phyloP scores from a whole-genome alignment of 495 filamentous ascomycete species.

The Venustampulla echinocandica region DNA sequence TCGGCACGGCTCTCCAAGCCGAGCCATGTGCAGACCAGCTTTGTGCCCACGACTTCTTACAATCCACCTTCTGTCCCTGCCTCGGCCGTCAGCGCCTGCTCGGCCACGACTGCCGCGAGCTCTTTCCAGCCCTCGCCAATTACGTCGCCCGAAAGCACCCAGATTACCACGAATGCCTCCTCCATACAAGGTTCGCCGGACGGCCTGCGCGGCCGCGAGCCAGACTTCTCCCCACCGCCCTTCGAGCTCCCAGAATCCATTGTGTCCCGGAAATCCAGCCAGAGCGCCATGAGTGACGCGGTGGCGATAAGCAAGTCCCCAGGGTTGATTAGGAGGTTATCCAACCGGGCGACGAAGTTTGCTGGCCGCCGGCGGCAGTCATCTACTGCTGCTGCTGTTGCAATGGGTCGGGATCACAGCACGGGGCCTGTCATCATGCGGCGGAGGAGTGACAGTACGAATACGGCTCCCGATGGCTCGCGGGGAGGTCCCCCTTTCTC shows the following conservation, averaged over 20 bases:
- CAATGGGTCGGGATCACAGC: constrained; percentile 72
- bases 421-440: constrained; percentile 82
- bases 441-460: constrained; percentile 79
- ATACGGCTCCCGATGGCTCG: constrained; percentile 43
- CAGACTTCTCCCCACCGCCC: constrained; percentile 30
- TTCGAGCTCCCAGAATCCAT: constrained; percentile 51
- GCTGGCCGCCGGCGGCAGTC: constrained; percentile 52
- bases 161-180: constrained; percentile 29
- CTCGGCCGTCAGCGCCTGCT: constrained; percentile 20
- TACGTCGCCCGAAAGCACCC: constrained; percentile 20
- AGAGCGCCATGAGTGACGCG: constrained; percentile 45
- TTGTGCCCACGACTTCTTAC: constrained; percentile 9
- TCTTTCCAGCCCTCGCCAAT: constrained; percentile 20
- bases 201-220: constrained; percentile 36
- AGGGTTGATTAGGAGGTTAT: constrained; percentile 25
- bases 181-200: constrained; percentile 45
- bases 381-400: constrained; percentile 57
- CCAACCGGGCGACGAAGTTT: constrained; percentile 20
- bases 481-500: constrained; percentile 43
- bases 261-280: constrained; percentile 28
- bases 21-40: constrained; percentile 20
- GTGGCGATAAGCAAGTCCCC: constrained; percentile 42
- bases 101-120: constrained; percentile 21
- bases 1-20: constrained; percentile 14
- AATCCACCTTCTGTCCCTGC: constrained; percentile 15